These are phyloP conservation scores for Lathyrus aphaca DNA, from an alignment of 306 rosid species.

Conservation along the genomic window DNA sequence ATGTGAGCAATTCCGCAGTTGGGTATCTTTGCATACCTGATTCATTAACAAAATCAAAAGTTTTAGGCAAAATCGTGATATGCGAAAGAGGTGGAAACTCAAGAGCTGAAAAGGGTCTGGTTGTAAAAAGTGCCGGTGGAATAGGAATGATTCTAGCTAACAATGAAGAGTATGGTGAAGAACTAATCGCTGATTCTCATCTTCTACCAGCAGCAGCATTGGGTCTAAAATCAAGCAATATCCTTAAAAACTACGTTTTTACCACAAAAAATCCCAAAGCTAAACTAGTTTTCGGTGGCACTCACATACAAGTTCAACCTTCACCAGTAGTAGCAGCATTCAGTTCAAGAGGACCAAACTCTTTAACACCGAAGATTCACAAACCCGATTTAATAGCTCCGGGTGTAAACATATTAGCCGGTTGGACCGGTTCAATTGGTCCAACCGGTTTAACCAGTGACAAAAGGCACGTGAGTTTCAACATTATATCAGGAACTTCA, in stretches of 20 bases:
- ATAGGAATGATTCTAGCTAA: slow-evolving; percentile 79
- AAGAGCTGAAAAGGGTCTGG: slow-evolving; percentile 69
- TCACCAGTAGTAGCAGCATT: slow-evolving; percentile 90
- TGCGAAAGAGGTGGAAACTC: slow-evolving; percentile 87
- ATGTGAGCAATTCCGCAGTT: slow-evolving; percentile 50
- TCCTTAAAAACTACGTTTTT: slow-evolving; percentile 54
- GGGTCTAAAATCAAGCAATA: slow-evolving; percentile 63
- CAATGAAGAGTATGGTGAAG: slow-evolving; percentile 73
- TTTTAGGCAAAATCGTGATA: slow-evolving; percentile 70
- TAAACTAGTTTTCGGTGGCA: slow-evolving; percentile 51
- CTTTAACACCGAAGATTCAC: slow-evolving; percentile 64
- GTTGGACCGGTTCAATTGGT: slow-evolving; percentile 75
- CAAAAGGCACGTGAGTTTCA: slow-evolving; percentile 64
- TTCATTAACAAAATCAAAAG: slow-evolving; percentile 52
- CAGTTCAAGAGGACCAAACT: slow-evolving; percentile 93
- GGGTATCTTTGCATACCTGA: slow-evolving; percentile 55
- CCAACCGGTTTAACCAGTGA: slow-evolving; percentile 69
- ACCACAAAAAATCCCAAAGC: slow-evolving; percentile 61
- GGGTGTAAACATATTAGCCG: slow-evolving; percentile 88
- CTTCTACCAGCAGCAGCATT: slow-evolving; percentile 67
- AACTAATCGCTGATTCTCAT: slow-evolving; percentile 78
- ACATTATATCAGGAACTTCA: slow-evolving; percentile 89
- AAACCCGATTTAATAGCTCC: slow-evolving; percentile 95
- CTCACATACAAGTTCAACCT: slow-evolving; percentile 70
- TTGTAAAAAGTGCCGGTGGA: slow-evolving; percentile 78